phyloP scores from a whole-genome alignment of 805 yeast genomes.

The Cyberlindnera euphorbiae region DNA sequence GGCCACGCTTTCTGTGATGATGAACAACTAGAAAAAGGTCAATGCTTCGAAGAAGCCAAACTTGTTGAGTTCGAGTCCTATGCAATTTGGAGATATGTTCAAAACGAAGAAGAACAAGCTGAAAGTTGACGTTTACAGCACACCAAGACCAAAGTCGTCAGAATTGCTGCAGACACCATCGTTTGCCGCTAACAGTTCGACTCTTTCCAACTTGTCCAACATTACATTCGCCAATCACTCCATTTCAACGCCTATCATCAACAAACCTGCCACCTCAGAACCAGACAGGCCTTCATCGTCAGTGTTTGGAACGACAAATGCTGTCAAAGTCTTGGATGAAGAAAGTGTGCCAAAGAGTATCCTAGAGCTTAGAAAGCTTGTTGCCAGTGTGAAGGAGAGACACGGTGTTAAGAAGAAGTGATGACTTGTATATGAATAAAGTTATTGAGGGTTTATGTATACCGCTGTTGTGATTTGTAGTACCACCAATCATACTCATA shows the following conservation, averaged over 20 bases:
- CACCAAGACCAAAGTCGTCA: slow-evolving; percentile 28
- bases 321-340: too few species aligned
- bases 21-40: too few species aligned
- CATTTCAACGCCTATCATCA: slow-evolving; percentile 11
- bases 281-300: too few species aligned
- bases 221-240: slow-evolving; percentile 23
- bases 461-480: too few species aligned
- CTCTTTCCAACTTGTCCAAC: slow-evolving; percentile 23
- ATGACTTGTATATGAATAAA: too few species aligned
- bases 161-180: slow-evolving; percentile 27
- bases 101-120: slow-evolving; percentile 10
- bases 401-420: slow-evolving; percentile 15
- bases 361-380: slow-evolving; percentile 21
- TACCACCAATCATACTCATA: too few species aligned
- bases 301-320: too few species aligned
- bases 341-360: slow-evolving; percentile 20
- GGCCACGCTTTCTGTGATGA: too few species aligned
- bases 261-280: slow-evolving; percentile 7
- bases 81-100: slow-evolving; percentile 10
- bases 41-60: too few species aligned
- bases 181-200: slow-evolving; percentile 20
- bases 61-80: neutral
- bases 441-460: too few species aligned
- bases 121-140: slow-evolving; percentile 22
- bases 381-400: slow-evolving; percentile 21